Conservation (phyloP, 2,329 filamentous ascomycete genomes). For the Amauroascus niger region DNA sequence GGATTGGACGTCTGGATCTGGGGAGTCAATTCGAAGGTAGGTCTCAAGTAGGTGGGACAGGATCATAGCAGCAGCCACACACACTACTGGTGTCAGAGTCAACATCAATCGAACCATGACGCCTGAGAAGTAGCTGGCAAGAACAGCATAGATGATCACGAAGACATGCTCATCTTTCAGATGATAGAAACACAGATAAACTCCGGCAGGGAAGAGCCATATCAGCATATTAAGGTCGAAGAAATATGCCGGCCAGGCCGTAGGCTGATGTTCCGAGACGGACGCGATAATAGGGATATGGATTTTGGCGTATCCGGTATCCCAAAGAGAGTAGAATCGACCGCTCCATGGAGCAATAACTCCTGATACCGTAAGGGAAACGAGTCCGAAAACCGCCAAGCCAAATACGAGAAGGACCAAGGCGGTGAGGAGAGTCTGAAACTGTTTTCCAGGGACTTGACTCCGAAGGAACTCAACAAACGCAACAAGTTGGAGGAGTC, state of each 20-base stretch:
- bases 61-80: slow-evolving; percentile 82
- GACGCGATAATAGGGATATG: slow-evolving; percentile 99
- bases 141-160: slow-evolving; percentile 90
- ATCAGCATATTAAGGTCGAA: slow-evolving; percentile 97
- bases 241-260: slow-evolving; percentile 98
- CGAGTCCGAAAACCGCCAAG: slow-evolving; percentile 63
- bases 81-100: slow-evolving; percentile 90
- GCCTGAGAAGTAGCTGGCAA: slow-evolving; percentile 95
- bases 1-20: slow-evolving; percentile 43
- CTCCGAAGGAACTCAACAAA: slow-evolving; percentile 84
- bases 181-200: slow-evolving; percentile 94
- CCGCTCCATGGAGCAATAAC: slow-evolving; percentile 96
- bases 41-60: slow-evolving; percentile 80
- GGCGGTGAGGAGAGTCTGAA: slow-evolving; percentile 75
- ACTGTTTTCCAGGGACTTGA: slow-evolving; percentile 86
- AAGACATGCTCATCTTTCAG: slow-evolving; percentile 96
- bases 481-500: slow-evolving; percentile 83
- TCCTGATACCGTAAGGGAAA: slow-evolving; percentile 71
- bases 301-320: slow-evolving; percentile 96
- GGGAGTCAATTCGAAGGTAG: slow-evolving; percentile 61
- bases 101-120: slow-evolving; percentile 99
- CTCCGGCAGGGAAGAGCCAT: slow-evolving; percentile 97
- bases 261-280: slow-evolving; percentile 98
- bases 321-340: slow-evolving; percentile 98
- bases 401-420: slow-evolving; percentile 66